Base-by-base conservation (phyloP, 352 stramenopile genomes). In the Phytophthora lateralis region DNA sequence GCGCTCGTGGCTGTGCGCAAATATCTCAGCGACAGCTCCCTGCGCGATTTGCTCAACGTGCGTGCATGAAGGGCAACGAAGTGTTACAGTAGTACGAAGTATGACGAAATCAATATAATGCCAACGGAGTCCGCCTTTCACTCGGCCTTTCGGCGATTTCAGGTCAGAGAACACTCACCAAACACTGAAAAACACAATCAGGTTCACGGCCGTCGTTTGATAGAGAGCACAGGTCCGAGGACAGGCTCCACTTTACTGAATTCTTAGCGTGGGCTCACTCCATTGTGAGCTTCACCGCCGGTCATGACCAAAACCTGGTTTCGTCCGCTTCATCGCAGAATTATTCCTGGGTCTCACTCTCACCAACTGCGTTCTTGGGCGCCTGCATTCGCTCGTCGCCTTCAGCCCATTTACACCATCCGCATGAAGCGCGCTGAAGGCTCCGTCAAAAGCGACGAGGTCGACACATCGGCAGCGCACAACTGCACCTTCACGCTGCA, bases 1-100 rank as follows among this genome's bases (percentile, higher is more conserved):
- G 82, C 81, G 7, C 71, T 91, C 21, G 79, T 93, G 6, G 82
- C 82, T 7, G 82, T 91, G 48, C 80, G 79, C 50, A 88, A 86
- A 64, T 87, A 89, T 49, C 66, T 90, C 24, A 89, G 77, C 54
- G 78, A 90, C 55, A 85, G 69, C 45, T 86, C 77, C 11, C 77
- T 90, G 41, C 75, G 80, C 17, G 80, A 90, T 26, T 45, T 92
- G 38, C 75, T 91, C 12, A 89, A 84, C 42, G 64, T 68, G 37
- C 51, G 48, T 46, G 54, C 50, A 3, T 73, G 34, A 73, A 15
- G n/a, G 24, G 12, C 3, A 34, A 47, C 24, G n/a, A 17, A 27
- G 30, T 37, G 37, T 2, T n/a, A n/a, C n/a, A n/a, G n/a, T n/a
- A n/a, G n/a, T n/a, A n/a, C n/a, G n/a, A n/a, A n/a, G n/a, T n/a